Base-by-base conservation (phyloP, 2,329 filamentous ascomycete species). In the Fusarium foetens region DNA sequence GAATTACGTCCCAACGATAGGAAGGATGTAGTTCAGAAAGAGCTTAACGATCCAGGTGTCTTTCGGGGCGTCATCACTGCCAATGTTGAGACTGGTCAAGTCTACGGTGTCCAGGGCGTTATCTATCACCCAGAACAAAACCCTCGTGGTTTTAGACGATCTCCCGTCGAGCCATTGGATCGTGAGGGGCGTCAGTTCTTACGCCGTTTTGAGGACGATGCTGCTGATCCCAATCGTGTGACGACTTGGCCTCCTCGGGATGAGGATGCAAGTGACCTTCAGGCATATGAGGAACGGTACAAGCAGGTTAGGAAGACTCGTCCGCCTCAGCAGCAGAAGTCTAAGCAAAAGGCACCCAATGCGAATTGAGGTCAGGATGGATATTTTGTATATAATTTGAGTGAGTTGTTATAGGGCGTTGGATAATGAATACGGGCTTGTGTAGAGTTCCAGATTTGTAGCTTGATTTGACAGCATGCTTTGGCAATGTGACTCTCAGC, bases 241-340 rank as follows among this genome's bases (percentile, higher is more conserved):
- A 52, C 39, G 0, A 71, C 66, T 10, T 70, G 68, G 68, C 68
- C 66, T 9, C 68, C 66, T 0, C 27, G 69, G 0, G 68, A 70
- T 31, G 60, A 71, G 7, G 53, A 71, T 41, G 23, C 23, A 12
- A 29, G 19, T 1, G 68, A 71, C 0, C 62, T 71, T 9, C 19
- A 35, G 8, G 23, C 36, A 2, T 63, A 63, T 25, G 68, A 71
- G 9, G 13, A 5, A 1, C 61, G 66, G 6, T 29, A 63, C 13
- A n/a, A 46, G 33, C 33, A 61, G n/a, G 52, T 48, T 23, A 59
- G 57, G 13, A 63, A 17, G 54, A 4, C 17, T 21, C 25, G 31
- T 13, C 54, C 31, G 6, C 29, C 41, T 14, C 33, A 25, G 16
- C 33, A 45, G 31, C 13, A 23, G 5, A 33, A 43, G 13, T 11